Base-by-base conservation (phyloP, 352 stramenopile species). In the Phytophthora meadii region DNA sequence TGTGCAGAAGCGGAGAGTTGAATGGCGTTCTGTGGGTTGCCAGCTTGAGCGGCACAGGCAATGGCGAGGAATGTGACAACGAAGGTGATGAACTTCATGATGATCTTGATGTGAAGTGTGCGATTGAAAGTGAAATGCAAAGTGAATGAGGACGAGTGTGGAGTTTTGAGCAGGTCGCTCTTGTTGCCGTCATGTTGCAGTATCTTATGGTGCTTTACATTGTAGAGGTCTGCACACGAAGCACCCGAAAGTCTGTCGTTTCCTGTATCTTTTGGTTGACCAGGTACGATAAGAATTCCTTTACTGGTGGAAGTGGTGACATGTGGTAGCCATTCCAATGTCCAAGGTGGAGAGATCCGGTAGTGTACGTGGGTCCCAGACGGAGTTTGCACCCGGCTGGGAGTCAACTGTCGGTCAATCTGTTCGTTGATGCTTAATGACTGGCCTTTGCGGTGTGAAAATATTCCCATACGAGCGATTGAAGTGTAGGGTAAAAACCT, bases 61-160 rank as follows among this genome's bases (percentile, higher is more conserved):
- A 79, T 45, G 47, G 65, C 58, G 39, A 78, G 41, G 42, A 72
- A 68, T 14, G 71, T 70, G n/a, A 71, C 37, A 54, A 79, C 17
- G 62, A 82, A 61, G 32, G 66, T 30, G 12, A 68, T 66, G 71
- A 85, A 50, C 32, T 85, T 82, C 77, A 85, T 85, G 55, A 10
- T 34, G 28, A 15, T 28, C 42, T 40, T 22, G 17, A 63, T 39
- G 17, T 47, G 40, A 54, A 54, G 27, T 73, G 61, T 34, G 55
- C 59, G 45, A 5, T 57, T 46, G 28, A 55, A 73, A 61, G 69
- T 55, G 22, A 68, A 75, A 61, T 70, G 68, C 51, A 70, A 70
- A 76, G 54, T 70, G 58, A 65, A 42, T 42, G 37, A 15, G 22
- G 37, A 36, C 4, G 1, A 34, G 8, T 36, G 14, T 8, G 19